Percentiles rank a stretch among this genome's conserved stretches.
phyloP scores from a whole-genome alignment of 2,329 filamentous ascomycete genomes.

The Aspergillus ustus region DNA sequence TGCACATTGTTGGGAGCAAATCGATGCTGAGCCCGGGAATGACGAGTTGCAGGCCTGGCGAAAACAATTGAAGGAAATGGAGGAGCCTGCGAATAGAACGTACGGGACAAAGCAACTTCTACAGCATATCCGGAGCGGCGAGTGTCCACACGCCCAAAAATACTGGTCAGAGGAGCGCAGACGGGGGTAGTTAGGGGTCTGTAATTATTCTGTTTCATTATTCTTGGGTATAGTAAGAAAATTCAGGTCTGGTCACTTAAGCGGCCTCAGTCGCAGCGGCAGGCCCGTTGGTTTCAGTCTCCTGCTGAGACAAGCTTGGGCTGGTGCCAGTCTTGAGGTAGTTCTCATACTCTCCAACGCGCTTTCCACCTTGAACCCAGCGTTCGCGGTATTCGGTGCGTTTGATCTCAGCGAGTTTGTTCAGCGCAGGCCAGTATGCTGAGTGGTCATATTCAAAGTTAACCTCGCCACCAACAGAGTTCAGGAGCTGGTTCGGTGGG shows the following conservation, averaged over 20 bases:
- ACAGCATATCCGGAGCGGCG: not conserved
- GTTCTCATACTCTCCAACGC: constrained; percentile 83
- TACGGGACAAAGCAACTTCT: not conserved
- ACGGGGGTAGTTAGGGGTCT: not conserved
- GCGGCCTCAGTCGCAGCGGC: not conserved
- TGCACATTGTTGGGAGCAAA: not conserved
- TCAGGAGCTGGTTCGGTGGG: constrained; percentile 80
- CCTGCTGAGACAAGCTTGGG: constrained; percentile 42
- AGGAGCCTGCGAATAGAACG: not conserved
- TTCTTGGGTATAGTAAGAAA: not conserved
- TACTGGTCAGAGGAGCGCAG: not conserved
- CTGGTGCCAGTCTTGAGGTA: constrained; percentile 76
- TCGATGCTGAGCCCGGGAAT: not conserved
- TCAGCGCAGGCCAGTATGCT: constrained; percentile 86
- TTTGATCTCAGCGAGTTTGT: constrained; percentile 69
- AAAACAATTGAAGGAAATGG: not conserved
- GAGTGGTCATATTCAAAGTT: constrained; percentile 91
- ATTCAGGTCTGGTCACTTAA: not conserved
- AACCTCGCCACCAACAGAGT: constrained; percentile 75
- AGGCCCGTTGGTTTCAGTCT: constrained; percentile 15
- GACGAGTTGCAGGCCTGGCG: not conserved
- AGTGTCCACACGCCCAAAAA: not conserved
- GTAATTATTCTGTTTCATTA: not conserved
- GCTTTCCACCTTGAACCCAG: constrained; percentile 80
- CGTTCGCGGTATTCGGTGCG: constrained; percentile 66